Base-by-base conservation (phyloP, 805 yeast genomes). In the Saturnispora silvae region DNA sequence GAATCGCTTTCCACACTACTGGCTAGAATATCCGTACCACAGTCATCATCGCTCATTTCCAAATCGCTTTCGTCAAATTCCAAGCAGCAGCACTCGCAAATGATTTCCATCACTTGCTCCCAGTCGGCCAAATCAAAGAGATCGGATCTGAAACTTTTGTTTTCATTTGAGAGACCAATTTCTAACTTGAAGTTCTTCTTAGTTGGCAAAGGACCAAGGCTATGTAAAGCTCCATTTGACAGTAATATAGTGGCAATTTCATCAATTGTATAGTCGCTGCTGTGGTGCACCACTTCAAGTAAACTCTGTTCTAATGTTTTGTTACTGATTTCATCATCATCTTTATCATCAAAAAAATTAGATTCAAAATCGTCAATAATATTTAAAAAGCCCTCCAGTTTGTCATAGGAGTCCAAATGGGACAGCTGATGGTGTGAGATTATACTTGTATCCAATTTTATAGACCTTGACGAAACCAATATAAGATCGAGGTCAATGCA, bases 41-140 rank as follows among this genome's bases (percentile, higher is more conserved):
- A 28, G 4, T 31, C 33, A 8, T 11, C 5, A 11, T 14, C 22
- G 10, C 46, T 41, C 23, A 40, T 32, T 20, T 52, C 56, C 35
- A 56, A 57, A 41, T 55, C 60, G 31, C 55, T 49, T 13, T 57
- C 59, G 29, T 57, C 62, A 45, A 59, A 59, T 26, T 58, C 63
- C 16, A 59, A 38, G 1, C 57, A 60, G 23, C 55, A 49, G 11
- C 40, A 35, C 5, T 41, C 40, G 36, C 63, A 59, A 4, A 59
- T 49, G 2, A 50, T 51, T 29, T 59, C 64, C 64, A 59, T 59
- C 1, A 51, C 54, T 30, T 58, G 61, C 20, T 55, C 58, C 64
- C 64, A 59, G 11, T 46, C 44, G 3, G 58, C 47, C 17, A 56
- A 43, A 35, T 47, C 48, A 14, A 42, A 39, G 5, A 57, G 45